Evolutionary conservation across 1,139 yeast species (phyloP).

Genomic region (Sugiyamaella castrensis): DNA sequence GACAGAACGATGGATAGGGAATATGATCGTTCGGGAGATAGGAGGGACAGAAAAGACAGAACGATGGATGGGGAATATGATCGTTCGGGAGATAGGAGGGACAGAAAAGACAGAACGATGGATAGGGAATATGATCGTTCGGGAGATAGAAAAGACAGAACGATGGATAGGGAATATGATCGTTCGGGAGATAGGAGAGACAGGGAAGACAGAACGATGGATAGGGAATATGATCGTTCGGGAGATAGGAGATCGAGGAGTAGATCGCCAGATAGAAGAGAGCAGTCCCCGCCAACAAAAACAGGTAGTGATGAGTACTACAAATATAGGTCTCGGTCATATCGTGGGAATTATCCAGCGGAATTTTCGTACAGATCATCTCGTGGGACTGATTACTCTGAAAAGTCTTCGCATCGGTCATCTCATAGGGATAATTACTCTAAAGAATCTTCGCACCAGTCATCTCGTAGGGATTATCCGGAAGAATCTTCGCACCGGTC

Average conservation of each 20-base stretch:
- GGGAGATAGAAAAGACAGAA: constrained; percentile 3
- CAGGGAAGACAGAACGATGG: constrained; percentile 3
- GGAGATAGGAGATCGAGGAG: constrained; percentile 3
- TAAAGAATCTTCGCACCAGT: neutral
- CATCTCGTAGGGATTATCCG: neutral
- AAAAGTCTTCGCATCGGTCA: too few relatives aligned
- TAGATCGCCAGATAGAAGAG: neutral
- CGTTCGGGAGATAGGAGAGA: constrained; percentile 4
- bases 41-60: constrained; percentile 12
- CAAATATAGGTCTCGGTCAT: neutral
- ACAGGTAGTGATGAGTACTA: too few relatives aligned
- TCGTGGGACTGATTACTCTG: neutral
- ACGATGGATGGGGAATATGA: neutral
- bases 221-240: constrained; percentile 12
- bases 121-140: constrained; percentile 7
- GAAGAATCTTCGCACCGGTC: too few relatives aligned
- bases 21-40: constrained; percentile 6
- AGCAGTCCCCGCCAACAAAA: too few relatives aligned
- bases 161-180: constrained; percentile 12
- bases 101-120: constrained; percentile 5
- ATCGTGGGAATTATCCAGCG: too few relatives aligned
- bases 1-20: constrained; percentile 6
- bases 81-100: neutral
- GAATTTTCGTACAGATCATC: too few relatives aligned
- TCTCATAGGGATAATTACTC: neutral